Percentiles rank a stretch among this genome's conserved stretches.
phyloP scores from a whole-genome alignment of 169 alveolate genomes.

The Plasmodium blacklocki region DNA sequence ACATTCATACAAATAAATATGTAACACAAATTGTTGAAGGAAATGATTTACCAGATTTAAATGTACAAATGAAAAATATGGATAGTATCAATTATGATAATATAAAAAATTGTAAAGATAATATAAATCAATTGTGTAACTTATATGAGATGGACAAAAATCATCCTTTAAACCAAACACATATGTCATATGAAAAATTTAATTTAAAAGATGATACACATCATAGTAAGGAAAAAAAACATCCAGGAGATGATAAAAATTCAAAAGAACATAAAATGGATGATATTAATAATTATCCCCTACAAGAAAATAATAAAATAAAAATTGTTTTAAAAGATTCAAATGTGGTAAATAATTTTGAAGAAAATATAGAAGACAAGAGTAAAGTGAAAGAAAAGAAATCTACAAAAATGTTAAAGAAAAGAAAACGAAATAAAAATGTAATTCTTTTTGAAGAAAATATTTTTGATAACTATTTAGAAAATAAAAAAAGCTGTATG shows the following conservation, averaged over 20 bases:
- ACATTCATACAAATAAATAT: no score
- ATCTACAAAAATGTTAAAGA: neutral
- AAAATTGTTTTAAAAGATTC: constrained; percentile 10
- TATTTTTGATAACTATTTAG: constrained; percentile 37
- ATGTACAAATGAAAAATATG: neutral
- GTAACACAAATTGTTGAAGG: no score
- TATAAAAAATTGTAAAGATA: neutral
- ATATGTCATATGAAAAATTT: no score
- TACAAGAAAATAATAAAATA: neutral
- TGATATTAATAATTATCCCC: no score
- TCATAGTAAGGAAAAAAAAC: neutral
- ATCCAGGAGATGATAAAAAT: neutral
- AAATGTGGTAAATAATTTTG: neutral
- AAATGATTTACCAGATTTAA: no score
- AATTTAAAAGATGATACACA: no score
- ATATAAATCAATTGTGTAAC: no score
- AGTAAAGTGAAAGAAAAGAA: neutral
- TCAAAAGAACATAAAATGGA: neutral
- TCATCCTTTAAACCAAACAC: no score
- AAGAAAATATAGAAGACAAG: neutral
- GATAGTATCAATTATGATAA: neutral
- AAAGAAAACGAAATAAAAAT: constrained; percentile 4
- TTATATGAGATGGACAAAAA: no score
- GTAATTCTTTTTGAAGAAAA: constrained; percentile 34
- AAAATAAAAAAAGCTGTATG: constrained; percentile 38